Base-by-base conservation (phyloP, 2,329 filamentous ascomycete species). In the Botrytis squamosa region DNA sequence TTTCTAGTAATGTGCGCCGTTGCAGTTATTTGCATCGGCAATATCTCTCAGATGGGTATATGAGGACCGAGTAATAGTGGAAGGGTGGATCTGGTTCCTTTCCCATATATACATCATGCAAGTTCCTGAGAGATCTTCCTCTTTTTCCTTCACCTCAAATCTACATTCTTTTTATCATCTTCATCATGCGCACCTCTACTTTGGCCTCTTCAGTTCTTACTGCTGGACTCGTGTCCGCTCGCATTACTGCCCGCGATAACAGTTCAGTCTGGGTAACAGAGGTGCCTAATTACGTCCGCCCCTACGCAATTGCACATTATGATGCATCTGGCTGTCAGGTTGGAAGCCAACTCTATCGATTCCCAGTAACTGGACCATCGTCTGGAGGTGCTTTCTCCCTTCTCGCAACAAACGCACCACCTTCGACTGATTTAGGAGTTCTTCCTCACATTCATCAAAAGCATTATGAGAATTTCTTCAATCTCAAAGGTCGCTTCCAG, bases 391-490 rank as follows among this genome's bases (percentile, higher is more conserved):
- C 84, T 9, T 86, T 85, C 70, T 84, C 83, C 14, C 77, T 86
- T 65, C 83, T 85, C 78, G 81, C 82, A 73, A 85, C 84, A 64
- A 84, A 84, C 73, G 80, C 83, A 2, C 82, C 83, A 1, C 78
- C 76, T 12, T 83, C 82, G 20, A 75, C 77, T 18, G 77, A 77
- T 2, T 77, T 85, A 0, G 84, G 84, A 20, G 68, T 70, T 16
- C 3, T 62, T 25, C 84, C 84, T 1, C 84, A 86, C 75, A 80
- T 81, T 55, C 84, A 86, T 75, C 77, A 80, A 67, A 75, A 52
- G 36, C 83, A 85, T 74, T 85, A 85, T 73, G 84, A 86, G 78
- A 86, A 85, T 79, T 85, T 86, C 29, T 70, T 70, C 40, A 70
- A 62, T 38, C 57, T 70, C 78, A 85, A 84, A 77, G 84, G 85